A percentile compares a stretch with the other conserved stretches of the same genome.
Conservation (phyloP, 2,329 filamentous ascomycete genomes). For the Alternaria rosae region DNA sequence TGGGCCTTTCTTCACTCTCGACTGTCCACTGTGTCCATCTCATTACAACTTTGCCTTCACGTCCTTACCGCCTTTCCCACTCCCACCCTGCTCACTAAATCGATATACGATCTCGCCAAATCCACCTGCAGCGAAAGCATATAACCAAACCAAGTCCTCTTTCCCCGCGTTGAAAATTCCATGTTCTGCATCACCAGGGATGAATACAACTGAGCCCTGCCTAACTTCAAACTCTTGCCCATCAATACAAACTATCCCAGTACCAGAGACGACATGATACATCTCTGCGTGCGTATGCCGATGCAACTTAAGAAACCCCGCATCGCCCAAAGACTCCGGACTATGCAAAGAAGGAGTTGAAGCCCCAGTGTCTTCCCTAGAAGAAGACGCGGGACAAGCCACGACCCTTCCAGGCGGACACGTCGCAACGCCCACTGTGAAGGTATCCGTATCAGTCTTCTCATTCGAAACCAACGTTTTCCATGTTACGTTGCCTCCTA, state of each 20-base stretch:
- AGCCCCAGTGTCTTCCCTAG: background rate
- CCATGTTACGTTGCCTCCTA: constrained; percentile 46
- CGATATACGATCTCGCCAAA: constrained; percentile 53
- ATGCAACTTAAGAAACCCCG: constrained; percentile 42
- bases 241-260: constrained; percentile 50
- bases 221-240: constrained; percentile 42
- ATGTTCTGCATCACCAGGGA: constrained; percentile 56
- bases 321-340: constrained; percentile 39
- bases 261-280: constrained; percentile 52
- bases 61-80: background rate
- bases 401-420: constrained; percentile 20
- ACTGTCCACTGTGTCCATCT: background rate
- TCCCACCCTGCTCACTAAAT: constrained; percentile 27
- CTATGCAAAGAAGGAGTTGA: background rate
- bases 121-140: constrained; percentile 50
- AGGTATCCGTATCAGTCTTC: constrained; percentile 43
- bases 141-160: constrained; percentile 50
- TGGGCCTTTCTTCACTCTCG: background rate
- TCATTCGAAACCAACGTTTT: constrained; percentile 51
- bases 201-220: constrained; percentile 50
- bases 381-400: background rate
- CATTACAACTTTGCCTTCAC: background rate
- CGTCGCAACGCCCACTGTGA: constrained; percentile 51
- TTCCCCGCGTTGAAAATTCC: constrained; percentile 39
- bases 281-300: constrained; percentile 55